These are phyloP conservation scores for Rutstroemia sp. DNA, from an alignment of 2,329 filamentous ascomycete species.

Conservation along the genomic window DNA sequence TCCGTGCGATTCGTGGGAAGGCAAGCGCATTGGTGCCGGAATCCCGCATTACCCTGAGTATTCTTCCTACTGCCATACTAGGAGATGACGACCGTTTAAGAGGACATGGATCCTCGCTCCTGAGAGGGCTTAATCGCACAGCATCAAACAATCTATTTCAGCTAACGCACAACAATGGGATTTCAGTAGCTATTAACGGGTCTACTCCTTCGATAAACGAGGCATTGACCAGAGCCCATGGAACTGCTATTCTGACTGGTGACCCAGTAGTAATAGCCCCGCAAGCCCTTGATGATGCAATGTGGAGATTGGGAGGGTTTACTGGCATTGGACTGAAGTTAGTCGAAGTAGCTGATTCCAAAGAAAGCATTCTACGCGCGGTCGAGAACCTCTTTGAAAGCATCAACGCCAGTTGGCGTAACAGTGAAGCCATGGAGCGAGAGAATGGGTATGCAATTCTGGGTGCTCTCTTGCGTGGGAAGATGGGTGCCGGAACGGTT, in stretches of 20 bases:
- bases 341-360: constrained; percentile 65
- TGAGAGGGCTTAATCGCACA: constrained; percentile 67
- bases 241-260: constrained; percentile 75
- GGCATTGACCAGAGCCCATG: constrained; percentile 72
- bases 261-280: constrained; percentile 75
- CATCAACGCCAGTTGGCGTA: constrained; percentile 88
- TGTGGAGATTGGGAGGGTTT: constrained; percentile 91
- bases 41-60: constrained; percentile 71
- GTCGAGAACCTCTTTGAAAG: constrained; percentile 80
- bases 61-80: constrained; percentile 73
- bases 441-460: constrained; percentile 91
- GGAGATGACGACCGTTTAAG: constrained; percentile 71
- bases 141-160: constrained; percentile 62
- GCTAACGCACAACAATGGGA: constrained; percentile 64
- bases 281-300: constrained; percentile 80
- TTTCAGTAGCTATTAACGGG: constrained; percentile 78
- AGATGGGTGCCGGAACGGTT: constrained; percentile 52
- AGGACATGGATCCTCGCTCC: constrained; percentile 63
- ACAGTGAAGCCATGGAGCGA: constrained; percentile 96
- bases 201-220: constrained; percentile 84
- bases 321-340: constrained; percentile 78
- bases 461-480: constrained; percentile 74
- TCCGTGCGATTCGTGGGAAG: constrained; percentile 78
- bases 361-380: constrained; percentile 65
- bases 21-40: constrained; percentile 78